Evolutionary conservation across 768 basidiomycete species (phyloP).

Genomic region (Saitozyma sp.): DNA sequence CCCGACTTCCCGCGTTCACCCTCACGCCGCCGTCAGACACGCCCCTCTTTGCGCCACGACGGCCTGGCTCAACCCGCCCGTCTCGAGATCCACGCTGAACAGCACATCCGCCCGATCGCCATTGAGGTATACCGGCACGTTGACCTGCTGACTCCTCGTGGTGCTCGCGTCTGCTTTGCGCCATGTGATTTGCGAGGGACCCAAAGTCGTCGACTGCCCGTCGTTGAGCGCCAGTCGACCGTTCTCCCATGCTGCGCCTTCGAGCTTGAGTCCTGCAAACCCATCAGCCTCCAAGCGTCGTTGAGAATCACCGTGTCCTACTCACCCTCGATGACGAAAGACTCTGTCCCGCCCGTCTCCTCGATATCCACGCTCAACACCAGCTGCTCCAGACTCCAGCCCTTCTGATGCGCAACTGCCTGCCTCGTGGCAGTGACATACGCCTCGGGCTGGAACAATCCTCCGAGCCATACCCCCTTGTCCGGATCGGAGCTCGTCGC

Average conservation of each 20-base stretch:
- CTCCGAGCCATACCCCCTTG: slow-evolving; percentile 76
- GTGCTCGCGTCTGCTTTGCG: slow-evolving; percentile 59
- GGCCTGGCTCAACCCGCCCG: slow-evolving; percentile 63
- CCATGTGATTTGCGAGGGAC: slow-evolving; percentile 85
- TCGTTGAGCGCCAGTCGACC: slow-evolving; percentile 77
- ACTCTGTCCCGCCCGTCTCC: slow-evolving; percentile 70
- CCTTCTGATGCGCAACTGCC: slow-evolving; percentile 87
- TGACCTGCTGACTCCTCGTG: slow-evolving; percentile 57
- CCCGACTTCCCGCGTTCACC: too few species aligned
- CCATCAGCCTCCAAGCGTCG: slow-evolving; percentile 1
- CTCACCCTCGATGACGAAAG: slow-evolving; percentile 86
- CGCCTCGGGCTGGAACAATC: slow-evolving; percentile 93
- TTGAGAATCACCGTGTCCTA: slow-evolving; percentile 10
- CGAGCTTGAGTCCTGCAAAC: slow-evolving; percentile 71
- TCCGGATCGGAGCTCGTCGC: slow-evolving; percentile 54
- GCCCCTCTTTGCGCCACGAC: slow-evolving; percentile 84
- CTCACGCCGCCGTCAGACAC: slow-evolving; percentile 71
- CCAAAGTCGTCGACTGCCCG: slow-evolving; percentile 74
- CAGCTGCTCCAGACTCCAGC: slow-evolving; percentile 89
- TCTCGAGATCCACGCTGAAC: slow-evolving; percentile 82
- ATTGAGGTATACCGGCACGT: slow-evolving; percentile 90
- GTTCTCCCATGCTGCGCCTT: slow-evolving; percentile 76
- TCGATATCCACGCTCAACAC: slow-evolving; percentile 78
- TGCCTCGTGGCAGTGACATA: slow-evolving; percentile 95
- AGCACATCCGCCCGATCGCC: slow-evolving; percentile 76